Evolutionary conservation across 192 early-diverging fungal genomes (phyloP).

Genomic region (Umbelopsis isabellina): DNA sequence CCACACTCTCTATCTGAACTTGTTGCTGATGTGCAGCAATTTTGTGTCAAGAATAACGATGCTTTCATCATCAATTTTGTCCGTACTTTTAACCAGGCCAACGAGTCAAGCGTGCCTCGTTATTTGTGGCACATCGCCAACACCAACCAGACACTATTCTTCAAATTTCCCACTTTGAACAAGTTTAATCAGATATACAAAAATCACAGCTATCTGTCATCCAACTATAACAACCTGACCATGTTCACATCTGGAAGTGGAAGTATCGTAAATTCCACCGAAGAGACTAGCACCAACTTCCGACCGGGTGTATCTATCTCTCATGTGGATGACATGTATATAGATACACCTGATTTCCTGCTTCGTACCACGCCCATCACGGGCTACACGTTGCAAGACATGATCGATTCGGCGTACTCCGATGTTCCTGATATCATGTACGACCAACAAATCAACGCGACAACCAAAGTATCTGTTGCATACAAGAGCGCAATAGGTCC

Average conservation of each 20-base stretch:
- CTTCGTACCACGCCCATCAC: slow-evolving; percentile 1
- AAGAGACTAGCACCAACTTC: slow-evolving; percentile 18
- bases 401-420: neutral
- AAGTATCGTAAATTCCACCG: neutral
- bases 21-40: slow-evolving; percentile 33
- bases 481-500: slow-evolving; percentile 32
- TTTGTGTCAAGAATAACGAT: slow-evolving; percentile 37
- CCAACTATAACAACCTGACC: slow-evolving; percentile 9
- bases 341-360: slow-evolving; percentile 22
- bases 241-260: slow-evolving; percentile 21
- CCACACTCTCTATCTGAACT: slow-evolving; percentile 18
- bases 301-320: slow-evolving; percentile 26
- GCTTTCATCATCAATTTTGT: slow-evolving; percentile 42
- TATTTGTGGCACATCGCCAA: slow-evolving; percentile 24
- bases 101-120: slow-evolving; percentile 21
- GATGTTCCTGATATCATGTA: slow-evolving; percentile 17
- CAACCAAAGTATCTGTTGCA: neutral
- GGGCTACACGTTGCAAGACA: slow-evolving; percentile 3
- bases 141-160: slow-evolving; percentile 10
- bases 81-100: slow-evolving; percentile 25
- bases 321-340: slow-evolving; percentile 18
- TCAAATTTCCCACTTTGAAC: slow-evolving; percentile 20
- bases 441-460: slow-evolving; percentile 19
- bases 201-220: neutral
- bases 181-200: neutral